Conservation (phyloP, 139 green algal genomes). For the Yamagishiella unicocca region DNA sequence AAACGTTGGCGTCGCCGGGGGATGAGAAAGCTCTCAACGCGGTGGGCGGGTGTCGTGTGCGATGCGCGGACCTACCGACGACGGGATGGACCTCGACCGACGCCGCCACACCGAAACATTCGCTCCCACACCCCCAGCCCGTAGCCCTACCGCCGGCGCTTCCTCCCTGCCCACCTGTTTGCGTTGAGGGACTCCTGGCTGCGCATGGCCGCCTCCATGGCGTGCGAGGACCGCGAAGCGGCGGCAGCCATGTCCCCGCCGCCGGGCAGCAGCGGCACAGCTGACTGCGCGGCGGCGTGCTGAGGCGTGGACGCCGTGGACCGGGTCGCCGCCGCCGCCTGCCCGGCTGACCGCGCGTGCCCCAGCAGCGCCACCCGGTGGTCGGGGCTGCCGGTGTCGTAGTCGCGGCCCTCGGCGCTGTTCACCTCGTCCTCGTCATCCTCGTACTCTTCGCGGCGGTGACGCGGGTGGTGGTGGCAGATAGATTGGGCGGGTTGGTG, state of each 20-base stretch:
- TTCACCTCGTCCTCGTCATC: conserved; percentile 37
- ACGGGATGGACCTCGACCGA: too few species aligned
- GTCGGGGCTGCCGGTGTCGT: conserved; percentile 9
- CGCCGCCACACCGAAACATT: too few species aligned
- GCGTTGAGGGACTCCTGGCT: conserved; percentile 16
- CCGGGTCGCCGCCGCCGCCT: background rate
- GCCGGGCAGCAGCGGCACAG: background rate
- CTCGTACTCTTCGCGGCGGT: background rate
- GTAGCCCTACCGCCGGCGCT: background rate
- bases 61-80: too few species aligned
- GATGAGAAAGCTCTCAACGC: too few species aligned
- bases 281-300: too few species aligned
- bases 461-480: too few species aligned
- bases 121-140: too few species aligned
- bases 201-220: background rate
- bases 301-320: conserved; percentile 1
- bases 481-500: too few species aligned
- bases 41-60: too few species aligned
- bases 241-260: background rate
- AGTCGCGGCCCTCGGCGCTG: conserved; percentile 5
- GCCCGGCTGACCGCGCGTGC: background rate
- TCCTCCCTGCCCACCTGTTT: background rate
- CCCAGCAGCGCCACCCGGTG: conserved; percentile 23
- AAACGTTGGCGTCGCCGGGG: too few species aligned
- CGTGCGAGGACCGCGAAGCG: background rate